These are phyloP conservation scores for Bombardia bombarda DNA, from an alignment of 495 filamentous ascomycete species.

Conservation along the genomic window DNA sequence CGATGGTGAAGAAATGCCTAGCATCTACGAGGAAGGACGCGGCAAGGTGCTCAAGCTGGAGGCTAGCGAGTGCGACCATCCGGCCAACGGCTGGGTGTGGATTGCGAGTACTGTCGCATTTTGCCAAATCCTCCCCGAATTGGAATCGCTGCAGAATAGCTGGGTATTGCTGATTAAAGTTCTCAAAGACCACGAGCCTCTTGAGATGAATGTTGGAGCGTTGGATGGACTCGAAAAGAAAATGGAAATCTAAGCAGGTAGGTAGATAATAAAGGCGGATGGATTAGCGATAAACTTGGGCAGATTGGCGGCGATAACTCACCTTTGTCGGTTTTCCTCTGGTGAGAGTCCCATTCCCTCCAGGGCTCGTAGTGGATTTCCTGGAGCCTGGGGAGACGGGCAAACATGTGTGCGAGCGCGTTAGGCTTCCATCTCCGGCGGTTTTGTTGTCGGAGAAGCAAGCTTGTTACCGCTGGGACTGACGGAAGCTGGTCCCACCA, in stretches of 20 bases:
- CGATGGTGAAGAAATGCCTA: constrained; percentile 24
- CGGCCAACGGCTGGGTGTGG: constrained; percentile 18
- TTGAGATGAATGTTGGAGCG: constrained; percentile 16
- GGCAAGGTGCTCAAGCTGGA: constrained; percentile 28
- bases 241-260: constrained; percentile 7
- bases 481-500: constrained; percentile 26
- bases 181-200: constrained; percentile 24
- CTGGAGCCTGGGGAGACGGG: constrained; percentile 24
- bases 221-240: constrained; percentile 20
- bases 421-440: constrained; percentile 24
- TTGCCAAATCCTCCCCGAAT: constrained; percentile 3
- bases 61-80: constrained; percentile 19
- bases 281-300: constrained; percentile 1
- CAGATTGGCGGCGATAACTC: constrained; percentile 10
- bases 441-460: constrained; percentile 28
- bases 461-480: constrained; percentile 21
- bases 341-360: constrained; percentile 19
- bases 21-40: constrained; percentile 31
- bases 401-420: constrained; percentile 23
- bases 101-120: constrained; percentile 18
- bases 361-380: constrained; percentile 28
- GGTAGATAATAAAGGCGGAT: background rate
- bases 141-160: constrained; percentile 15
- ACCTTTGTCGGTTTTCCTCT: constrained; percentile 18
- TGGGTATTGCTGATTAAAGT: constrained; percentile 24